A percentile compares a stretch with the other conserved stretches of the same genome.
Evolutionary conservation across 306 rosid genomes (phyloP).

Genomic region (Nissolia schottii): DNA sequence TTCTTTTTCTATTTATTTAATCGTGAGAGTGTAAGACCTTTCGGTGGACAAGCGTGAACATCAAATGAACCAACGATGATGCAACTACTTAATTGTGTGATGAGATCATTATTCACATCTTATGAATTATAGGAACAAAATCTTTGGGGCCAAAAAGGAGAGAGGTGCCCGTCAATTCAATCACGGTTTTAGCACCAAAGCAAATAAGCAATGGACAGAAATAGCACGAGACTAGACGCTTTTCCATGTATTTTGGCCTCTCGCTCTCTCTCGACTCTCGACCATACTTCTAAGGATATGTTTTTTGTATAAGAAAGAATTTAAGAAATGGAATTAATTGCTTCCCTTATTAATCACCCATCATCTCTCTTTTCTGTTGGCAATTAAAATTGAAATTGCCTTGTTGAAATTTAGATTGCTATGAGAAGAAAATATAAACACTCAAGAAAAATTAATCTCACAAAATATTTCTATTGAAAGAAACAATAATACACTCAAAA

Average conservation of each 20-base stretch:
- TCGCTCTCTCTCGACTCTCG: background rate
- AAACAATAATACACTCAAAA: too few species aligned
- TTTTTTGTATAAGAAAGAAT: slow-evolving; percentile 42
- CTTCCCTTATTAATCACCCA: background rate
- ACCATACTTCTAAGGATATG: slow-evolving; percentile 18
- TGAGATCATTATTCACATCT: slow-evolving; percentile 15
- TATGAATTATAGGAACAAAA: slow-evolving; percentile 20
- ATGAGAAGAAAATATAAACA: too few species aligned
- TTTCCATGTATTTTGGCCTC: background rate
- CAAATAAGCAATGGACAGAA: too few species aligned
- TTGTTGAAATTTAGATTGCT: too few species aligned
- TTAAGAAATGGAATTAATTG: slow-evolving; percentile 22
- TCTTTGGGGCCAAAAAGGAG: slow-evolving; percentile 21
- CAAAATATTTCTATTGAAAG: too few species aligned
- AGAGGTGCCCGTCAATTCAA: slow-evolving; percentile 28
- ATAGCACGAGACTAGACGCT: slow-evolving; percentile 30
- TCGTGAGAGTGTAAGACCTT: slow-evolving; percentile 27
- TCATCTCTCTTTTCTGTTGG: background rate
- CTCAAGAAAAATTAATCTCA: too few species aligned
- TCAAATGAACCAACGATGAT: slow-evolving; percentile 17
- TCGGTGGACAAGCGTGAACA: slow-evolving; percentile 38
- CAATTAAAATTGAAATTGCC: too few species aligned
- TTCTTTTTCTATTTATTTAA: slow-evolving; percentile 7
- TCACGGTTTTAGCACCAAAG: slow-evolving; percentile 41
- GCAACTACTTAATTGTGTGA: slow-evolving; percentile 21